Conservation (phyloP, 2,329 filamentous ascomycete species). For the Aspergillus ustus region DNA sequence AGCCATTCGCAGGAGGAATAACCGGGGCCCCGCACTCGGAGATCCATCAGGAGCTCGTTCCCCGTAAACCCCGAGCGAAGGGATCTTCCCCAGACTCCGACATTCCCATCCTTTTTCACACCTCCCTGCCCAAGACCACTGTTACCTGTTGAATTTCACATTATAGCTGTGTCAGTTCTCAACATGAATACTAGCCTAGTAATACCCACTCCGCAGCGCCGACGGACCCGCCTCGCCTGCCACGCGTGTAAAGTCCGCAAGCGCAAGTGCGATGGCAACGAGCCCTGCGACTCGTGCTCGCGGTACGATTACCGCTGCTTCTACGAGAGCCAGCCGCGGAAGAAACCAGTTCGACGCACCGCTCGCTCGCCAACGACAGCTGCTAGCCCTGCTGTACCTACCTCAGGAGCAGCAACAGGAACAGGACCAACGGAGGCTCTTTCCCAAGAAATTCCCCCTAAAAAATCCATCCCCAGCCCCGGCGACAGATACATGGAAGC, state of each 20-base stretch:
- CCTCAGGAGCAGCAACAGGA: too few relatives aligned
- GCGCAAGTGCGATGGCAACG: conserved; percentile 20
- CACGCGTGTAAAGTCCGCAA: conserved; percentile 14
- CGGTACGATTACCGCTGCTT: conserved; percentile 17
- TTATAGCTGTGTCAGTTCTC: too few relatives aligned
- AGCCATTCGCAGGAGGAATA: too few relatives aligned
- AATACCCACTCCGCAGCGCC: neutral
- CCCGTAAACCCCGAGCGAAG: too few relatives aligned
- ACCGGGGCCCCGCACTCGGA: too few relatives aligned
- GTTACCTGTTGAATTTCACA: too few relatives aligned
- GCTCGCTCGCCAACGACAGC: neutral
- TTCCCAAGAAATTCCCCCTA: neutral
- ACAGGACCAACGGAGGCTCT: neutral
- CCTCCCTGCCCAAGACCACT: too few relatives aligned
- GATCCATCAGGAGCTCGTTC: too few relatives aligned
- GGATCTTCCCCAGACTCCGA: too few relatives aligned
- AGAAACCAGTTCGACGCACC: neutral
- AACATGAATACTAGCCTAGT: too few relatives aligned
- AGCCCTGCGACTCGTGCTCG: conserved; percentile 11
- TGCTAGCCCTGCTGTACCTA: neutral
- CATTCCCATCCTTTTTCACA: too few relatives aligned
- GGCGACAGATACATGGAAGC: conserved; percentile 1
- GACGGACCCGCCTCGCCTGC: conserved; percentile 13
- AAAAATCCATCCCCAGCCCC: neutral
- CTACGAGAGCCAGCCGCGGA: neutral